Evolutionary conservation across 2,329 filamentous ascomycete species (phyloP).

Genomic region (Pseudogymnoascus sp.): DNA sequence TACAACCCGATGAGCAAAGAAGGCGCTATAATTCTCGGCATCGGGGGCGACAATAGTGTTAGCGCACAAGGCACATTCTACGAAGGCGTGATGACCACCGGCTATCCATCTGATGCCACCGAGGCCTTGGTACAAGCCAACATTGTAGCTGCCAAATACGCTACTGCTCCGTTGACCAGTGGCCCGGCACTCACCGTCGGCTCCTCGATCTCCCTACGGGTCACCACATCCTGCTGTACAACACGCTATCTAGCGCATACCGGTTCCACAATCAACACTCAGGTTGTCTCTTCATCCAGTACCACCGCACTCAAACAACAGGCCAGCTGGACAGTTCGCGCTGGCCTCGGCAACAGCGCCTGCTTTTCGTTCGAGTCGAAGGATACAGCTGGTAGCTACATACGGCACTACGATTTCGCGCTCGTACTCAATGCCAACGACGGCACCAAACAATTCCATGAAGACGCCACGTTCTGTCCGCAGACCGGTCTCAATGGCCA

Average conservation of each 20-base stretch:
- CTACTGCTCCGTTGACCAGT: conserved; percentile 38
- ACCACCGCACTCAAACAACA: conserved; percentile 40
- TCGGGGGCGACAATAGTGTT: conserved; percentile 55
- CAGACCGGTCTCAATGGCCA: conserved; percentile 42
- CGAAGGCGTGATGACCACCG: conserved; percentile 54
- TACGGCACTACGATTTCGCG: conserved; percentile 47
- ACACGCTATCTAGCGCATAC: conserved; percentile 48
- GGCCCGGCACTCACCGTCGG: conserved; percentile 41
- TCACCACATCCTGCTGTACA: conserved; percentile 46
- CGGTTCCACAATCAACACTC: conserved; percentile 42
- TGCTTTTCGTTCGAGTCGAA: conserved; percentile 55
- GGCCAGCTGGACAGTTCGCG: conserved; percentile 45
- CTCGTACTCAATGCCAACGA: conserved; percentile 45
- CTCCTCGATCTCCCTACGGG: conserved; percentile 44
- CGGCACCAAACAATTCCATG: conserved; percentile 45
- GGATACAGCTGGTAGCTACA: conserved; percentile 49
- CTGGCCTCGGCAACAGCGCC: conserved; percentile 46
- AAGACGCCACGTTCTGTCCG: conserved; percentile 57
- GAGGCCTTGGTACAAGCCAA: conserved; percentile 50
- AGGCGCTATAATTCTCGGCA: conserved; percentile 56
- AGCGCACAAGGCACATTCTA: conserved; percentile 53
- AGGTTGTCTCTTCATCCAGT: conserved; percentile 45
- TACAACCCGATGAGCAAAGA: conserved; percentile 58
- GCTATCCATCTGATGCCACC: conserved; percentile 49
- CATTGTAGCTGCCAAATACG: conserved; percentile 51